phyloP scores from a whole-genome alignment of 768 basidiomycete genomes.

The Termitomyces sp. region DNA sequence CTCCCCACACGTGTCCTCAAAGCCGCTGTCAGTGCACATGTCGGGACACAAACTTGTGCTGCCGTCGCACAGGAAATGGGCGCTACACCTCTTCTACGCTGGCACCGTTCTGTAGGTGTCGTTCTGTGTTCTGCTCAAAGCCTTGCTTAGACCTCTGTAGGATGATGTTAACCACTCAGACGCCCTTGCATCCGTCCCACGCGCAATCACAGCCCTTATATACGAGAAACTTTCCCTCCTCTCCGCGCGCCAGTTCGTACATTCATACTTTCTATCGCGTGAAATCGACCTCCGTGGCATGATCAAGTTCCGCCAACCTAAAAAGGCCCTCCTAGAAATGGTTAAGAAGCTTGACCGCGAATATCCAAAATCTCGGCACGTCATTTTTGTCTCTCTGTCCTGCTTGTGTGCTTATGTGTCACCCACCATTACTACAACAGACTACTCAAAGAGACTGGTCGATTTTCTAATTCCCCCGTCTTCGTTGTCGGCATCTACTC shows the following conservation, averaged over 20 bases:
- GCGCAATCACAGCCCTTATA: slow-evolving; percentile 82
- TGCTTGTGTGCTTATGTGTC: neutral
- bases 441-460: slow-evolving; percentile 88
- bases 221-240: slow-evolving; percentile 84
- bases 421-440: slow-evolving; percentile 30
- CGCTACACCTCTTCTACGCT: slow-evolving; percentile 68
- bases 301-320: slow-evolving; percentile 81
- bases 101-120: slow-evolving; percentile 67
- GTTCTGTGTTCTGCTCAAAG: neutral
- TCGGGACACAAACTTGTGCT: slow-evolving; percentile 79
- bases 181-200: slow-evolving; percentile 82
- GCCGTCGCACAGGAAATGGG: slow-evolving; percentile 85
- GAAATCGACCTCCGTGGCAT: slow-evolving; percentile 74
- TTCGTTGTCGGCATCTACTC: slow-evolving; percentile 96
- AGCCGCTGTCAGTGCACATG: slow-evolving; percentile 87
- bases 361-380: slow-evolving; percentile 62
- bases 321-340: slow-evolving; percentile 68
- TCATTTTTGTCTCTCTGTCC: neutral
- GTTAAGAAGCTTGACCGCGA: slow-evolving; percentile 64
- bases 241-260: slow-evolving; percentile 84
- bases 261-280: slow-evolving; percentile 83
- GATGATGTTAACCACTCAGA: slow-evolving; percentile 69
- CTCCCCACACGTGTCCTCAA: slow-evolving; percentile 89
- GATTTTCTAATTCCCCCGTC: slow-evolving; percentile 83
- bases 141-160: slow-evolving; percentile 22